phyloP scores from a whole-genome alignment of 116 monocot species.

The Trichopus zeylanicus region DNA sequence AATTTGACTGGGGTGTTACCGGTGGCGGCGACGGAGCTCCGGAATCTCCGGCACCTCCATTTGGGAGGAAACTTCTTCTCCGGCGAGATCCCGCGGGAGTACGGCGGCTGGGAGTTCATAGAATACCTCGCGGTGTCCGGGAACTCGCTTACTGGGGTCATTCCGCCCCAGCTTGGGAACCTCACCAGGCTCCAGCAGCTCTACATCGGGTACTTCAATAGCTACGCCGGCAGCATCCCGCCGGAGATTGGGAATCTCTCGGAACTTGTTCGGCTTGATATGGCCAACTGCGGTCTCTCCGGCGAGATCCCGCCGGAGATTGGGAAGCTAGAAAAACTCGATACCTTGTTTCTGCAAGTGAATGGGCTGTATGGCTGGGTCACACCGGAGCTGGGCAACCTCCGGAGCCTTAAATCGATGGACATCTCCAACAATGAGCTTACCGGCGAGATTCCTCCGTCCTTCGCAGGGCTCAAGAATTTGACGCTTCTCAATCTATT shows the following conservation, averaged over 20 bases:
- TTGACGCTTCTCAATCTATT: constrained; percentile 37
- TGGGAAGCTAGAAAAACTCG: constrained; percentile 18
- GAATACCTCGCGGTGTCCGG: constrained; percentile 19
- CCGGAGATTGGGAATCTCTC: constrained; percentile 16
- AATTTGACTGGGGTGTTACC: constrained; percentile 15
- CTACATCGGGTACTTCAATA: constrained; percentile 22
- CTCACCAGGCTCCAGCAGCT: constrained; percentile 13
- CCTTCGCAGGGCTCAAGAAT: constrained; percentile 21
- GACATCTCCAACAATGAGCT: constrained; percentile 41
- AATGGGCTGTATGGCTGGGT: constrained; percentile 24
- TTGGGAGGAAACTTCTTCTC: constrained; percentile 18
- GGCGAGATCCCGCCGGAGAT: constrained; percentile 28
- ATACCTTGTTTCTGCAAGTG: constrained; percentile 40
- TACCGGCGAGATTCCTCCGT: constrained; percentile 18
- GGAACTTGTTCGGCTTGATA: constrained; percentile 15
- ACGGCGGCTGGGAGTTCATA: constrained; percentile 8
- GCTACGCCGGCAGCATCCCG: constrained; percentile 16
- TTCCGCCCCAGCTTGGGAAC: constrained; percentile 18
- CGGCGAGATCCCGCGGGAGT: constrained; percentile 10
- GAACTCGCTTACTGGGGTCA: constrained; percentile 7
- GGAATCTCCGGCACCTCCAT: constrained; percentile 13
- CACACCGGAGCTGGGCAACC: constrained; percentile 19
- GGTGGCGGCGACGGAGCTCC: neutral
- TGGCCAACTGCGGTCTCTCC: constrained; percentile 25
- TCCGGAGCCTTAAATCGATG: constrained; percentile 21